Conservation (phyloP, 176 grass and related monocot species). For the Aegilops sharonensis region DNA sequence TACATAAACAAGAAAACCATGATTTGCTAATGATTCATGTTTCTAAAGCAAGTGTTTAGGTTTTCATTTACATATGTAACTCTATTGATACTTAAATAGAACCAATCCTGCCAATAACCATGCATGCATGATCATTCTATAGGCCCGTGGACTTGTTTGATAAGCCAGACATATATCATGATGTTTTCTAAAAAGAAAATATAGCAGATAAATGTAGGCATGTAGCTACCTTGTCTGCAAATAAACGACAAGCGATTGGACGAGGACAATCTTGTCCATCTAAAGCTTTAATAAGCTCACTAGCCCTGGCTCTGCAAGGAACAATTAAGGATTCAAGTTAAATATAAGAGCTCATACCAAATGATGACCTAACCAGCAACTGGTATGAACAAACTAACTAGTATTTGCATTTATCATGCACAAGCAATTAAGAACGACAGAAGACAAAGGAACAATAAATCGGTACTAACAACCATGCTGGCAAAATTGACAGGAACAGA, state of each 20-base stretch:
- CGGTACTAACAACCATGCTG: background rate
- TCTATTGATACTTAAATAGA: background rate
- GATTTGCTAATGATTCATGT: background rate
- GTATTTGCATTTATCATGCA: background rate
- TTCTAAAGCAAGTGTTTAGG: background rate
- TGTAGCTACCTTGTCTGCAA: slow-evolving; percentile 46
- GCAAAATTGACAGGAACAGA: slow-evolving; percentile 7
- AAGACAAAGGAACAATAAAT: background rate
- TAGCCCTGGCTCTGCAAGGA: slow-evolving; percentile 43
- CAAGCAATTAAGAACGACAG: background rate
- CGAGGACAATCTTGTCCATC: slow-evolving; percentile 50
- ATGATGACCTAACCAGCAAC: background rate
- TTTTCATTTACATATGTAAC: background rate
- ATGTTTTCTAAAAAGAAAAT: slow-evolving; percentile 9
- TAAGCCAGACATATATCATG: background rate
- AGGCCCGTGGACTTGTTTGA: background rate
- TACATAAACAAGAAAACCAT: slow-evolving; percentile 3
- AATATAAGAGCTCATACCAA: slow-evolving; percentile 11
- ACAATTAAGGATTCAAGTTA: slow-evolving; percentile 20
- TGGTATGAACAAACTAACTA: background rate
- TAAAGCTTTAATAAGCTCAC: slow-evolving; percentile 57
- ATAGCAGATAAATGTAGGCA: background rate
- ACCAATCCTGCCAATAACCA: background rate
- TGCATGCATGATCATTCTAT: background rate
- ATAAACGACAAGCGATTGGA: slow-evolving; percentile 48